Conservation (phyloP, 352 stramenopile genomes). For the Globisporangium iwayamae region DNA sequence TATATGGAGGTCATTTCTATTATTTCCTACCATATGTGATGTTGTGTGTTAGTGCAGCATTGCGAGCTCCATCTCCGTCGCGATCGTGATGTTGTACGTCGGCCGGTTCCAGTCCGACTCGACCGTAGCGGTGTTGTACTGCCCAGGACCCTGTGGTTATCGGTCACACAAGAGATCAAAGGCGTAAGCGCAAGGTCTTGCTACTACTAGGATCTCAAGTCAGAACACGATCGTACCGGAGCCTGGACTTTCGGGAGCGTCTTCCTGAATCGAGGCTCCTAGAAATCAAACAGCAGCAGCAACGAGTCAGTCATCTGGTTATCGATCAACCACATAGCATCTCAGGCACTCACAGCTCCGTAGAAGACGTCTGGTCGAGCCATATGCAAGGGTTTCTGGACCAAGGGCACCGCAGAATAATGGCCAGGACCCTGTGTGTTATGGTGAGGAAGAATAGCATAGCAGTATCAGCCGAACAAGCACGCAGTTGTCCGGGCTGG, state of each 20-base stretch:
- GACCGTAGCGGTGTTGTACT: slow-evolving; percentile 69
- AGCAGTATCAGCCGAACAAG: not conserved
- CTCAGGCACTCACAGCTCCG: slow-evolving; percentile 32
- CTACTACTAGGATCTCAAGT: not conserved
- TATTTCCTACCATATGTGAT: not conserved
- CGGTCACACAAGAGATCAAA: not conserved
- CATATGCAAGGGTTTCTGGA: slow-evolving; percentile 60
- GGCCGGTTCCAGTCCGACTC: slow-evolving; percentile 82
- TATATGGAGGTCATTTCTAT: not conserved
- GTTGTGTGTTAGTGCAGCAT: slow-evolving; percentile 35
- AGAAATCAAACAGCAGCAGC: not conserved
- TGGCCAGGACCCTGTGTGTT: slow-evolving; percentile 47
- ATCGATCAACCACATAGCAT: not conserved
- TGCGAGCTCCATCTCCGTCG: slow-evolving; percentile 78
- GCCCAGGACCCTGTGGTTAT: slow-evolving; percentile 48
- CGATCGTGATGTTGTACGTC: slow-evolving; percentile 87
- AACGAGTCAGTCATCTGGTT: not conserved
- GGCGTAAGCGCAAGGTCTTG: not conserved
- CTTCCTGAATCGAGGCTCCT: slow-evolving; percentile 79
- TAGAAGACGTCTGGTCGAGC: slow-evolving; percentile 70
- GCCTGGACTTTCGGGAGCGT: slow-evolving; percentile 47
- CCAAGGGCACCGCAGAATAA: slow-evolving; percentile 41
- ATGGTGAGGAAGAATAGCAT: not conserved
- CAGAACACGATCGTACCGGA: slow-evolving; percentile 30
- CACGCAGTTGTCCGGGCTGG: not conserved